Conservation (phyloP, 495 filamentous ascomycete species). For the Staphylotrichum longicolle region DNA sequence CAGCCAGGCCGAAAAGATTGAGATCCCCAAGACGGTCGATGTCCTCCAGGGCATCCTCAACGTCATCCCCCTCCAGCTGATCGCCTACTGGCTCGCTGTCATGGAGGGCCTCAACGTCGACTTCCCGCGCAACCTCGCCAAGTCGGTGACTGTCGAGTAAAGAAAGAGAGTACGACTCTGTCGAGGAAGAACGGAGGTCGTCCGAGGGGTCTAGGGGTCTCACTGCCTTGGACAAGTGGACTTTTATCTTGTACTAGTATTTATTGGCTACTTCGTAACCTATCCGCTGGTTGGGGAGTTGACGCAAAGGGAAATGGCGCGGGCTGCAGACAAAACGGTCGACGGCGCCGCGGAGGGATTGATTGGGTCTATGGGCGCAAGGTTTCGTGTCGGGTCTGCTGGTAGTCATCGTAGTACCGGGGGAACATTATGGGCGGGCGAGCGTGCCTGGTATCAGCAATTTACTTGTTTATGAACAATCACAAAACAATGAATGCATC, state of each 20-base stretch:
- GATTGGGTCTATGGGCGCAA: background rate
- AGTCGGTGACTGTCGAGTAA: constrained; percentile 98
- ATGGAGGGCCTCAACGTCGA: constrained; percentile 94
- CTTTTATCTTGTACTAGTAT: constrained; percentile 29
- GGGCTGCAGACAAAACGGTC: background rate
- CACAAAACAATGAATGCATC: too few species aligned
- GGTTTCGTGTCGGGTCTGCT: background rate
- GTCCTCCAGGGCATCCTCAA: constrained; percentile 94
- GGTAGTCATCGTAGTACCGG: too few species aligned
- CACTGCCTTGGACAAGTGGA: constrained; percentile 4
- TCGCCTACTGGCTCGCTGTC: constrained; percentile 98
- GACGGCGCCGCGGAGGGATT: constrained; percentile 7
- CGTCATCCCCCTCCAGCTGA: constrained; percentile 94
- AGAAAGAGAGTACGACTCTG: constrained; percentile 11
- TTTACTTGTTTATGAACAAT: too few species aligned
- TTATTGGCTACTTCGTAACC: constrained; percentile 19
- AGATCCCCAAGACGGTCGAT: constrained; percentile 93
- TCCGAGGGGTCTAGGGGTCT: background rate
- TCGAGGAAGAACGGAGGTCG: too few species aligned
- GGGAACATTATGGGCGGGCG: background rate
- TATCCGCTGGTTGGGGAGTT: constrained; percentile 19
- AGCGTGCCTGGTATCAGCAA: background rate
- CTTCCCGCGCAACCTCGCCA: constrained; percentile 95
- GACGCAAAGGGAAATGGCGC: constrained; percentile 10
- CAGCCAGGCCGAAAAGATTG: constrained; percentile 90